Conservation (phyloP, 352 stramenopile species). For the Pythium dissimile region DNA sequence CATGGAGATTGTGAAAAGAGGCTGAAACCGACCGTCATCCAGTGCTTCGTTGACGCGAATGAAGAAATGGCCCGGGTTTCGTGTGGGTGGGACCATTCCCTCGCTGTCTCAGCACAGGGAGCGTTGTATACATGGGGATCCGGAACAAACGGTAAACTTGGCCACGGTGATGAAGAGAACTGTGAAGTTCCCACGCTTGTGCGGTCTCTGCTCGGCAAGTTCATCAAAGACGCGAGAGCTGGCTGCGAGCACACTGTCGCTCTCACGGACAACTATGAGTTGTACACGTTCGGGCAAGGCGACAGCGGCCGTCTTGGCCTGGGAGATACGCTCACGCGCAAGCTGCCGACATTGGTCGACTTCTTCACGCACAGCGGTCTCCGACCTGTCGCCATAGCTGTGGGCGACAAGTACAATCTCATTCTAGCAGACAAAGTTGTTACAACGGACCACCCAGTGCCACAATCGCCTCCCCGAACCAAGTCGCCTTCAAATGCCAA, state of each 20-base stretch:
- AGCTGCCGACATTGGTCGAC: slow-evolving; percentile 56
- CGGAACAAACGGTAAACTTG: slow-evolving; percentile 77
- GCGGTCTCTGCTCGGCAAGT: slow-evolving; percentile 38
- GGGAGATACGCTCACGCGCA: slow-evolving; percentile 60
- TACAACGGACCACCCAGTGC: neutral
- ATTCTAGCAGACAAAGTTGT: slow-evolving; percentile 49
- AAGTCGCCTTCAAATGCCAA: neutral
- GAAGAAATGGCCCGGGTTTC: slow-evolving; percentile 63
- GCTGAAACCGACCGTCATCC: slow-evolving; percentile 52
- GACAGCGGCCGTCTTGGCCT: slow-evolving; percentile 78
- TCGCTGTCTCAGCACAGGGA: slow-evolving; percentile 57
- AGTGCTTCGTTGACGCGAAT: slow-evolving; percentile 42
- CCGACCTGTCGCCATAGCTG: slow-evolving; percentile 67
- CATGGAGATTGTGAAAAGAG: slow-evolving; percentile 68
- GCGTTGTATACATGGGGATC: slow-evolving; percentile 78
- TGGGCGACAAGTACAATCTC: slow-evolving; percentile 87
- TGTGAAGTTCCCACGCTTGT: slow-evolving; percentile 60
- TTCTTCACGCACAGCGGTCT: slow-evolving; percentile 44
- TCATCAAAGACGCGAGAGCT: slow-evolving; percentile 65
- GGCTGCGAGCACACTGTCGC: slow-evolving; percentile 78
- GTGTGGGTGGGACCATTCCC: slow-evolving; percentile 82
- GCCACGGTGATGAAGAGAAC: slow-evolving; percentile 79
- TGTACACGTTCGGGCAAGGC: slow-evolving; percentile 81
- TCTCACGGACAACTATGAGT: slow-evolving; percentile 49
- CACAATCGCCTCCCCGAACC: neutral